Base-by-base conservation (phyloP, 179 eudicot genomes). In the Beta macrorhiza region DNA sequence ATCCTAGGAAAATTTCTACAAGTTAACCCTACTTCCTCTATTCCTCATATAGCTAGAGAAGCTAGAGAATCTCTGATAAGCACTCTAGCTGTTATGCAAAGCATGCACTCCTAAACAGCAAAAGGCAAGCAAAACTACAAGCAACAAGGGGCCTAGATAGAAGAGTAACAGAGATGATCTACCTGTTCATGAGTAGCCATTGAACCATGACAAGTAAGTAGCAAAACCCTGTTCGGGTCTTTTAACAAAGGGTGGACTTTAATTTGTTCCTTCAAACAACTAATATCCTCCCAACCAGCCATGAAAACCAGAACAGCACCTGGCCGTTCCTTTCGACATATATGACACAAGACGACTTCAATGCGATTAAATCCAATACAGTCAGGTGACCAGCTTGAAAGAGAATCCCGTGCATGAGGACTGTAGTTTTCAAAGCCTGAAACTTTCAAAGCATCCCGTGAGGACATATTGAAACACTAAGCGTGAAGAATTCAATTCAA, bases 351-450 rank as follows among this genome's bases (percentile, higher is more conserved):
- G 25, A 25, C 25, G 25, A 25, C 25, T 25, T 25, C 25, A 25
- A 25, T 25, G 25, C 25, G 25, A 25, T 25, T 25, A 25, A 25
- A 25, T 25, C 25, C 25, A 25, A 25, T 25, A 25, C 25, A 98
- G 83, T 96, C 98, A 25, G 99, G 91, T 59, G 90, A 86, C 99
- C 99, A 96, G 82, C 85, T 89, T 53, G 99, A 88, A 77, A 96
- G 83, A 59, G 99, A 96, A 89, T 92, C 99, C 70, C 97, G 98
- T 67, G 93, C 90, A 85, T 92, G 93, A 61, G 97, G 81, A 82
- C 92, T 91, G 86, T 90, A 94, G 77, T 84, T 91, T 83, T 90
- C 99, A 84, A 96, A 96, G 87, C 83, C 92, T 64, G 99, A 89
- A 74, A 82, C 87, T 25, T 25, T 25, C 25, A 25, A 25, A 25